A percentile compares a stretch with the other conserved stretches of the same genome.
phyloP scores from a whole-genome alignment of 2,329 filamentous ascomycete genomes.

The Colletotrichum camelliae region DNA sequence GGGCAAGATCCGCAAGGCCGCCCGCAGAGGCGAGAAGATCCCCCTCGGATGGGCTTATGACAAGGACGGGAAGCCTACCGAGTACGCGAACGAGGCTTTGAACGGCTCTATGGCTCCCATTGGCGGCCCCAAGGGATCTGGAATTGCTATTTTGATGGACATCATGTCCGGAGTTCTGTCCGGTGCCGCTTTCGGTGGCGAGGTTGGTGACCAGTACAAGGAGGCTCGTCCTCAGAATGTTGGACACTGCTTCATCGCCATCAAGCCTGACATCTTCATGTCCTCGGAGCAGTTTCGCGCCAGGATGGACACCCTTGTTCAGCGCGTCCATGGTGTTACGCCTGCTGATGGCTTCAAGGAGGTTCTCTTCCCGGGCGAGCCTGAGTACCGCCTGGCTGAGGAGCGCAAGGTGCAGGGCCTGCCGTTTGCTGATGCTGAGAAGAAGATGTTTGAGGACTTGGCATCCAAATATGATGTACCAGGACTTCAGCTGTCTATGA shows the following conservation, averaged over 20 bases:
- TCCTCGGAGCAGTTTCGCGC: conserved; percentile 70
- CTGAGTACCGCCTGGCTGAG: conserved; percentile 50
- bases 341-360: conserved; percentile 60
- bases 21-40: conserved; percentile 69
- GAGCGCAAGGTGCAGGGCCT: background rate
- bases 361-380: conserved; percentile 67
- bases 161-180: conserved; percentile 82
- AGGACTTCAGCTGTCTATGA: background rate
- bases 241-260: conserved; percentile 73
- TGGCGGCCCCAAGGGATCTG: conserved; percentile 84
- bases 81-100: conserved; percentile 73
- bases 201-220: conserved; percentile 79
- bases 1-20: conserved; percentile 75
- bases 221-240: conserved; percentile 71
- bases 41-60: conserved; percentile 78
- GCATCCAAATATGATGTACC: background rate
- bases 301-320: conserved; percentile 61
- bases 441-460: background rate
- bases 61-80: conserved; percentile 67
- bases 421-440: background rate
- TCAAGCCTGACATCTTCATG: conserved; percentile 80
- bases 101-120: conserved; percentile 84
- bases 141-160: conserved; percentile 83
- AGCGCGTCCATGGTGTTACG: conserved; percentile 56
- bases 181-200: conserved; percentile 77